Evolutionary conservation across 2,329 filamentous ascomycete species (phyloP).

Genomic region (Paecilomyces dactylethromorphus): DNA sequence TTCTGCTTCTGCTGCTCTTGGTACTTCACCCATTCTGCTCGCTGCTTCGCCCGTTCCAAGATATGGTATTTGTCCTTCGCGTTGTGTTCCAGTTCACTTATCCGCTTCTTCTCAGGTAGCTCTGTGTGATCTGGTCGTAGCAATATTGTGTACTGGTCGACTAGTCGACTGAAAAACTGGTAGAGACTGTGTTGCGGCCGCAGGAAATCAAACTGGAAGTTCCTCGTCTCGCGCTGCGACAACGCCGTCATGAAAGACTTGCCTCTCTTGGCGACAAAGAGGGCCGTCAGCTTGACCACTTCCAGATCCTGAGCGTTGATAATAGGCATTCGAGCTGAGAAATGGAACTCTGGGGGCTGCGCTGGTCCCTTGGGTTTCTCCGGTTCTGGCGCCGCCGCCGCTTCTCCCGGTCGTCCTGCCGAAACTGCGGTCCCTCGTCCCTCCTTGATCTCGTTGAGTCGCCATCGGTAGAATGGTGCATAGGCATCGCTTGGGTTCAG

Average conservation of each 20-base stretch:
- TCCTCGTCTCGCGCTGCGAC: conserved; percentile 79
- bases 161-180: conserved; percentile 85
- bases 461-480: conserved; percentile 83
- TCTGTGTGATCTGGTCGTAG: conserved; percentile 62
- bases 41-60: conserved; percentile 71
- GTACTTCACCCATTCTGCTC: conserved; percentile 80
- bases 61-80: conserved; percentile 73
- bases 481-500: conserved; percentile 75
- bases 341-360: conserved; percentile 80
- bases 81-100: conserved; percentile 67
- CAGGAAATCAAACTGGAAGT: conserved; percentile 94
- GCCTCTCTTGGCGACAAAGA: conserved; percentile 90
- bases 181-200: conserved; percentile 93
- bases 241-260: conserved; percentile 85
- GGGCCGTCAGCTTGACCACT: conserved; percentile 66
- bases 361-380: conserved; percentile 75
- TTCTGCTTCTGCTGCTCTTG: conserved; percentile 80
- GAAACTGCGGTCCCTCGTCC: conserved; percentile 75
- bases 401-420: conserved; percentile 65
- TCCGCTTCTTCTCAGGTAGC: conserved; percentile 64
- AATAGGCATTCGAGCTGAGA: conserved; percentile 93
- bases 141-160: conserved; percentile 87
- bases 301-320: conserved; percentile 91
- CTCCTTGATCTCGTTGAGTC: conserved; percentile 74
- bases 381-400: conserved; percentile 44